Evolutionary conservation across 2,329 filamentous ascomycete species (phyloP), one percentile per base, ranked within the genome.

Genomic region (Chrysosphaeria jannelii): DNA sequence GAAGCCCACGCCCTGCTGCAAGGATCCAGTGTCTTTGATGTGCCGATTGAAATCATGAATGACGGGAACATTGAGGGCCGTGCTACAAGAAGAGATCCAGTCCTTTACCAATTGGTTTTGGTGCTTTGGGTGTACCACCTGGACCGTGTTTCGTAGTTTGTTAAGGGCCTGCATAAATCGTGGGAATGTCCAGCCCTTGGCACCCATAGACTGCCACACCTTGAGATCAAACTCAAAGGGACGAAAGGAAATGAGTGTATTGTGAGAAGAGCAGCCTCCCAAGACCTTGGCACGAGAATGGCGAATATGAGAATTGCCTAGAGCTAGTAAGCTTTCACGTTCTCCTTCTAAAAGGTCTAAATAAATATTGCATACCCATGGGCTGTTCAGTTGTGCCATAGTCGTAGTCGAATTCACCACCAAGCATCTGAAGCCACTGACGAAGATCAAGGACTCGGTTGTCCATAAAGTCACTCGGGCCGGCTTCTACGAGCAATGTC

Each of bases 201-300:
- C 78, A 29, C 78, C 78, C 38, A 74, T 52, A 15, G 58, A 59
- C 37, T 79, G 67, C 78, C 78, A 90, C 35, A 72, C 57, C 39
- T 74, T 57, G 48, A 72, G 61, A 45, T 90, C 78, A 43, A 88
- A 79, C 43, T 78, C 64, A 39, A 89, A 88, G 6, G 78, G 75
- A 13, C 76, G 63, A 59, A 89, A 89, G 10, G 72, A 85, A 44
- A 90, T 89, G 36, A 89, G 54, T 11, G 78, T 89, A 48, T 90
- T 90, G 56, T 89, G 78, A 28, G 71, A 81, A 21, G 76, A 88
- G 54, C 78, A 90, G 33, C 78, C 78, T 34, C 78, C 78, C 14
- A 90, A 58, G 19, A 90, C 76, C 52, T 89, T 89, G 31, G 78
- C 78, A 30, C 78, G 68, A 9, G 78, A 88, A 50, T 89, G 78